Base-by-base conservation (phyloP, 441 rosid genomes). In the Aleurites moluccanus region DNA sequence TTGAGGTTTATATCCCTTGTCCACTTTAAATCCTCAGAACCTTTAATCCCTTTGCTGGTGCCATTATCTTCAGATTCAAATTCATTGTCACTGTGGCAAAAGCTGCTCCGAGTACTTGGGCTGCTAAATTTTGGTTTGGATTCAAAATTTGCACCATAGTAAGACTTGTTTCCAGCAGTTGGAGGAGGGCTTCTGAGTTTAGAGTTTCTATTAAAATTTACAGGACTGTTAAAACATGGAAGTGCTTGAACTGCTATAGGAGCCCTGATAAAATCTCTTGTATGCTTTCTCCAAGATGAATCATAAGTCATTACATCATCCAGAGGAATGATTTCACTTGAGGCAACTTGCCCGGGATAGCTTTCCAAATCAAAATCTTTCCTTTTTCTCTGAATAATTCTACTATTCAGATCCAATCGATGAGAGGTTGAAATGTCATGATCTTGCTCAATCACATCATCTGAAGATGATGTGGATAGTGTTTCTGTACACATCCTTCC, bases 171-270 rank as follows among this genome's bases (percentile, higher is more conserved):
- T 65, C 72, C 69, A 21, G 67, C 6, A 80, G 73, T 74, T 53
- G 67, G 65, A 72, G n/a, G n/a, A n/a, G 75, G 76, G 81, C 80
- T 79, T 27, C 61, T 3, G 16, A 78, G 59, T 53, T 80, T 82
- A 40, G 73, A 77, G 52, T 53, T 74, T 73, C 75, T 78, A 53
- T 67, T 53, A 59, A 73, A 57, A 45, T 57, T 49, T 52, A 60
- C 56, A 69, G 64, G 44, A 77, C 73, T 76, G 33, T 76, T 75
- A 75, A 74, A 77, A 82, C 85, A 86, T 56, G 91, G 90, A 64
- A 86, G 80, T 11, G 86, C 91, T 80, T 87, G 90, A 77, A 83
- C 83, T 59, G 80, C 68, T 66, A 71, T 78, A 49, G 82, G 84
- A 33, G 72, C 42, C 77, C 71, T 77, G 52, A 64, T 38, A n/a